Conservation (phyloP, 257 asterid genomes). For the Coffea canephora region DNA sequence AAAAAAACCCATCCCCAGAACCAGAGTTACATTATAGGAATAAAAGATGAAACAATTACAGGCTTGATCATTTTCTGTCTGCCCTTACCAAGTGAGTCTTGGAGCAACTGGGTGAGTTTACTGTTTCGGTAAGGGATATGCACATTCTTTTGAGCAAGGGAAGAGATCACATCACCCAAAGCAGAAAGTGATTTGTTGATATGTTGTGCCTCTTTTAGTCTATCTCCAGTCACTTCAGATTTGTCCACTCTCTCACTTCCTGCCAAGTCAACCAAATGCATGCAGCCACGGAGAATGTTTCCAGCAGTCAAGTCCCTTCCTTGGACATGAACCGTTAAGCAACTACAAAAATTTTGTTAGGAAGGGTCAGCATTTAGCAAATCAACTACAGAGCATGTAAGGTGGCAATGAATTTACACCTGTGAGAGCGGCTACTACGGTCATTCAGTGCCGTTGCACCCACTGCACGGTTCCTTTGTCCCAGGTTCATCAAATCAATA, state of each 20-base stretch:
- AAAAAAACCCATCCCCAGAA: constrained; percentile 9
- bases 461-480: constrained; percentile 83
- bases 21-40: constrained; percentile 14
- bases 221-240: constrained; percentile 95
- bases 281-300: constrained; percentile 76
- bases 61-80: constrained; percentile 4
- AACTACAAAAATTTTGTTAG: constrained; percentile 41
- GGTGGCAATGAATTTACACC: constrained; percentile 34
- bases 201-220: constrained; percentile 96
- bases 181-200: constrained; percentile 94
- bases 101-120: constrained; percentile 95
- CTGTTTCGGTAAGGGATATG: constrained; percentile 96
- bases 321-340: constrained; percentile 93
- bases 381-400: constrained; percentile 1
- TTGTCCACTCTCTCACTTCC: constrained; percentile 99
- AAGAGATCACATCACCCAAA: constrained; percentile 89
- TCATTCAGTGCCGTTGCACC: constrained; percentile 98
- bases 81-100: constrained; percentile 94
- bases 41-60: constrained; percentile 5
- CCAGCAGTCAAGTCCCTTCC: constrained; percentile 89
- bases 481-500: constrained; percentile 78
- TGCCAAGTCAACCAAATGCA: constrained; percentile 99
- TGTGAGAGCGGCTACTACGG: constrained; percentile 98
- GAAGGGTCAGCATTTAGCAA: constrained; percentile 8
- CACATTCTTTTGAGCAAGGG: constrained; percentile 84